Evolutionary conservation across 2,329 filamentous ascomycete species (phyloP).

Genomic region (Cladosporium cucumerinum): DNA sequence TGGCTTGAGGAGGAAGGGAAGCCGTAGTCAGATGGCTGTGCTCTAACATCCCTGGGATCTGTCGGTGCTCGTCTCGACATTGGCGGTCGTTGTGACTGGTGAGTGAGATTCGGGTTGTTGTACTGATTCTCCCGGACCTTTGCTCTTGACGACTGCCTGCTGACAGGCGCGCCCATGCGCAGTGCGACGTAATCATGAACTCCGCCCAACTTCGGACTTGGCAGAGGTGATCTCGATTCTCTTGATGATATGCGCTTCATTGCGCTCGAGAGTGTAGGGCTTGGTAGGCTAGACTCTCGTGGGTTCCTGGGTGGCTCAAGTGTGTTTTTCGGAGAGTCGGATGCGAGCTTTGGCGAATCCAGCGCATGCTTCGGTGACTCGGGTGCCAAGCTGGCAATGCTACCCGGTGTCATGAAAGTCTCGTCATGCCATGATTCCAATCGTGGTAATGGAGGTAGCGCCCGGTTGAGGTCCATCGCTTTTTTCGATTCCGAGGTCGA

Average conservation of each 20-base stretch:
- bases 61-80: slow-evolving; percentile 6
- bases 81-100: background rate
- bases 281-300: slow-evolving; percentile 21
- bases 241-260: slow-evolving; percentile 4
- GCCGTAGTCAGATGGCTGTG: background rate
- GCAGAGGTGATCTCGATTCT: slow-evolving; percentile 16
- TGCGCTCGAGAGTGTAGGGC: slow-evolving; percentile 15
- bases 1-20: background rate
- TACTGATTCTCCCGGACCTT: slow-evolving; percentile 1
- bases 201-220: background rate
- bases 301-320: background rate
- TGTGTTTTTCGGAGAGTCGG: slow-evolving; percentile 6
- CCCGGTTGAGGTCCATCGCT: slow-evolving; percentile 44
- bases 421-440: slow-evolving; percentile 40
- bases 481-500: slow-evolving; percentile 4
- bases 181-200: slow-evolving; percentile 13
- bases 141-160: slow-evolving; percentile 13
- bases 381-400: background rate
- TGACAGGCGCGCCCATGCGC: slow-evolving; percentile 2
- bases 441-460: slow-evolving; percentile 47
- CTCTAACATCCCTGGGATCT: background rate
- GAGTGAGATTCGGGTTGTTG: slow-evolving; percentile 5
- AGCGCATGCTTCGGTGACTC: background rate
- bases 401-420: slow-evolving; percentile 12
- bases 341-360: background rate